Percentiles rank a stretch among this genome's conserved stretches.
Conservation (phyloP, 129 eudicot genomes). For the Artemisia tridentata region DNA sequence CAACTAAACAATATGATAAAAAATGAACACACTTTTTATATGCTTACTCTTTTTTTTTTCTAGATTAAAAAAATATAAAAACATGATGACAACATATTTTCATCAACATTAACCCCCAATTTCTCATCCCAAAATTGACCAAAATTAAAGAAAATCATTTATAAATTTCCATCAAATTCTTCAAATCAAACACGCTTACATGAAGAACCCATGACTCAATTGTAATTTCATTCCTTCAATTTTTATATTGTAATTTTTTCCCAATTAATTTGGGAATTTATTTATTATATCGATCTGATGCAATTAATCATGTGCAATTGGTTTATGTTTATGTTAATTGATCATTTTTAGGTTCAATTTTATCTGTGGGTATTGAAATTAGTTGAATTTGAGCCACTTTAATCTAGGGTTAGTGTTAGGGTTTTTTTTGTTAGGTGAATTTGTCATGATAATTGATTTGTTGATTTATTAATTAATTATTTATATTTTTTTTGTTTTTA, state of each 20-base stretch:
- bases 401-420: conserved; percentile 35
- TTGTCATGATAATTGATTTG: conserved; percentile 14
- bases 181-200: conserved; percentile 36
- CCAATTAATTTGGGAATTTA: conserved; percentile 13
- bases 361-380: neutral
- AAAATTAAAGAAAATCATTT: neutral
- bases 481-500: neutral
- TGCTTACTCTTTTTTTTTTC: conserved; percentile 8
- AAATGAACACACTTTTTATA: conserved; percentile 1
- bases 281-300: conserved; percentile 19
- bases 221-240: conserved; percentile 45
- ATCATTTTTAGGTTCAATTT: conserved; percentile 15
- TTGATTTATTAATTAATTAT: too few species aligned
- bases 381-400: conserved; percentile 12
- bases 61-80: conserved; percentile 5
- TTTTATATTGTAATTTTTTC: conserved; percentile 17
- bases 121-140: conserved; percentile 28
- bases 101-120: conserved; percentile 25
- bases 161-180: conserved; percentile 20
- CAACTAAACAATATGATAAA: neutral
- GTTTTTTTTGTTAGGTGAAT: conserved; percentile 28
- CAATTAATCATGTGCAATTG: conserved; percentile 6
- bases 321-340: conserved; percentile 2
- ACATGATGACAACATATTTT: conserved; percentile 31
- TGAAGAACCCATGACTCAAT: conserved; percentile 30